Conservation (phyloP, 2,329 filamentous ascomycete genomes). For the Colletotrichum spaethianum region DNA sequence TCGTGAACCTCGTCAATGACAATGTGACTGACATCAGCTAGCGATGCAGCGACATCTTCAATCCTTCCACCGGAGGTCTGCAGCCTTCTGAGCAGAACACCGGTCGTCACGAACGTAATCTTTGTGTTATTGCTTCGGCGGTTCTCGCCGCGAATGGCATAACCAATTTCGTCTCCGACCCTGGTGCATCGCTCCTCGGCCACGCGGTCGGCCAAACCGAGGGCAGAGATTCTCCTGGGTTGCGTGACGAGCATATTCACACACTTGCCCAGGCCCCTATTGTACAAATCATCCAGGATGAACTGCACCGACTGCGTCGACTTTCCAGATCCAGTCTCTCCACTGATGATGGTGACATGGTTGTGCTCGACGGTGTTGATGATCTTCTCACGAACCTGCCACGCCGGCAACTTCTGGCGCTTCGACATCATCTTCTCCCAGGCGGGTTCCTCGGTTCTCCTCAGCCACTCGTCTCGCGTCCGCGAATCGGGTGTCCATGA, state of each 20-base stretch:
- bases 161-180: conserved; percentile 92
- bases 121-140: conserved; percentile 81
- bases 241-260: conserved; percentile 97
- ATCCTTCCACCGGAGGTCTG: conserved; percentile 88
- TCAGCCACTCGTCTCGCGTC: conserved; percentile 79
- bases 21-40: conserved; percentile 93
- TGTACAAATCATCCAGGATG: conserved; percentile 90
- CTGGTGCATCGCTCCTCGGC: conserved; percentile 88
- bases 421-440: conserved; percentile 83
- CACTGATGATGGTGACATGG: conserved; percentile 96
- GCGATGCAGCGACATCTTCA: conserved; percentile 83
- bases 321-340: conserved; percentile 97
- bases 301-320: conserved; percentile 98
- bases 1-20: conserved; percentile 98
- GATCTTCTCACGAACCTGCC: conserved; percentile 84
- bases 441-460: conserved; percentile 73
- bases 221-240: conserved; percentile 91
- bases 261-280: conserved; percentile 78
- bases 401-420: conserved; percentile 85
- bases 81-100: conserved; percentile 90
- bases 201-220: conserved; percentile 94
- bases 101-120: conserved; percentile 96
- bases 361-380: conserved; percentile 81
- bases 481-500: conserved; percentile 72
- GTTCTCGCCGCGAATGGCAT: conserved; percentile 91